Percentiles rank a stretch among this genome's conserved stretches.
phyloP scores from a whole-genome alignment of 1,284 basidiomycete species.

The Ceraceosorus guamensis region DNA sequence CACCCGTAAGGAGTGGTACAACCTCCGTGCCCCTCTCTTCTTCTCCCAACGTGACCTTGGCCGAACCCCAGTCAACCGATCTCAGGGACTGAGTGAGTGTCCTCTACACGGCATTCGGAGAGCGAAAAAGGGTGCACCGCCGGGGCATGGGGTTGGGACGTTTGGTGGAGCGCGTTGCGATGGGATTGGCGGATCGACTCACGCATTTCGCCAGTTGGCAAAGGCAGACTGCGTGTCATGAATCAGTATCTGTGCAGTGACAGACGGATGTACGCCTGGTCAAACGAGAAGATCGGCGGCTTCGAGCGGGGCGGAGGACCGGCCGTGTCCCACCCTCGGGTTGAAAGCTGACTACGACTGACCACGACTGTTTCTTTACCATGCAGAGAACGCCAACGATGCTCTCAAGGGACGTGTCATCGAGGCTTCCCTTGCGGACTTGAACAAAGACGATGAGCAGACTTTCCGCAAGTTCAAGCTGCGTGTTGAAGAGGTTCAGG shows the following conservation, averaged over 20 bases:
- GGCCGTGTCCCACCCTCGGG: too few species aligned
- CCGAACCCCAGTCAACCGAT: constrained; percentile 98
- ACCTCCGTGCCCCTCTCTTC: constrained; percentile 96
- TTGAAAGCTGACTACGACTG: too few species aligned
- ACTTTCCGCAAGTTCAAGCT: constrained; percentile 99
- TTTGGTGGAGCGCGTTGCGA: too few species aligned
- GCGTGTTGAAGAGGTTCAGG: constrained; percentile 93
- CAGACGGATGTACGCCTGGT: too few species aligned
- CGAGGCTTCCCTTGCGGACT: constrained; percentile 92
- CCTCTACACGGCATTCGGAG: neutral
- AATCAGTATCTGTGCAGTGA: too few species aligned
- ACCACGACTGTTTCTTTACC: too few species aligned
- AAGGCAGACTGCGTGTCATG: too few species aligned
- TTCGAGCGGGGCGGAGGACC: too few species aligned
- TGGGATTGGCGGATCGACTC: too few species aligned
- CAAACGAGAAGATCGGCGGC: too few species aligned
- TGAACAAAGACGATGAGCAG: constrained; percentile 99
- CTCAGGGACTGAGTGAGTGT: constrained; percentile 86
- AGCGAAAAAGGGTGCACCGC: neutral
- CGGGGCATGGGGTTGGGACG: too few species aligned
- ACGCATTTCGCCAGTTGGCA: too few species aligned
- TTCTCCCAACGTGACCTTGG: constrained; percentile 96
- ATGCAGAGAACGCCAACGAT: constrained; percentile 92
- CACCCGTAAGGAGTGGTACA: constrained; percentile 99
- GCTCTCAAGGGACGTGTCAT: constrained; percentile 94